A percentile compares a stretch with the other conserved stretches of the same genome.
These are phyloP conservation scores for Alliaria petiolata DNA, from an alignment of 345 rosid genomes.

Conservation along the genomic window DNA sequence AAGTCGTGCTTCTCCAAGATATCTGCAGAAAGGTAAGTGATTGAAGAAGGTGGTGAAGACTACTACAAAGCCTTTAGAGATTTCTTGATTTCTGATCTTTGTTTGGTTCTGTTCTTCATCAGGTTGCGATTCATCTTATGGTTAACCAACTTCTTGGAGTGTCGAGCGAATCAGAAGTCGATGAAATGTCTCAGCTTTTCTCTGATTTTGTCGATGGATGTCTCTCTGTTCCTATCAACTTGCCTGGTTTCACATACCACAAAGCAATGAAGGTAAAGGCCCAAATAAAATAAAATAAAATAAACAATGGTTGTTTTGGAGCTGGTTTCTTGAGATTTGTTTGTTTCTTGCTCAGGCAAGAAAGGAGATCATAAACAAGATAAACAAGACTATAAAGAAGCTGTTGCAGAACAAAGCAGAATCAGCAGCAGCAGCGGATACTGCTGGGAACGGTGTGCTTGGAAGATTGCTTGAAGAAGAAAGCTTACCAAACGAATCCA, in stretches of 20 bases:
- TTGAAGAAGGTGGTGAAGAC: neutral
- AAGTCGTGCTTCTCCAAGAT: constrained; percentile 66
- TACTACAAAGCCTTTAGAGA: neutral
- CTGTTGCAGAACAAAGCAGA: constrained; percentile 22
- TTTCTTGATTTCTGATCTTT: constrained; percentile 12
- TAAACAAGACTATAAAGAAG: constrained; percentile 45
- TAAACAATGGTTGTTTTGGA: neutral
- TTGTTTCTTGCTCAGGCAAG: constrained; percentile 47
- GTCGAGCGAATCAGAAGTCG: constrained; percentile 55
- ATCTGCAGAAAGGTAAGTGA: constrained; percentile 71
- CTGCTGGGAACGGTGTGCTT: constrained; percentile 56
- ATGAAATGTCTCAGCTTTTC: constrained; percentile 71
- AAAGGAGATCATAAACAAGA: constrained; percentile 60
- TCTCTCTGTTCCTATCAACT: constrained; percentile 71
- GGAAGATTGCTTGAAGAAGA: constrained; percentile 71
- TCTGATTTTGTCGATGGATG: constrained; percentile 89
- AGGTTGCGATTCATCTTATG: constrained; percentile 86
- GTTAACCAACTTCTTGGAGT: constrained; percentile 74
- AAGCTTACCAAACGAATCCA: constrained; percentile 55
- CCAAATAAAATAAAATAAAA: no score
- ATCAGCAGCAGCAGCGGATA: no score
- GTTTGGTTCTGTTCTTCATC: constrained; percentile 10
- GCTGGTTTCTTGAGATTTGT: neutral
- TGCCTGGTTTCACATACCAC: constrained; percentile 73
- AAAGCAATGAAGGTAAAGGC: constrained; percentile 65